A percentile compares a stretch with the other conserved stretches of the same genome.
Conservation (phyloP, 2,329 filamentous ascomycete species). For the Microcera coccophila region DNA sequence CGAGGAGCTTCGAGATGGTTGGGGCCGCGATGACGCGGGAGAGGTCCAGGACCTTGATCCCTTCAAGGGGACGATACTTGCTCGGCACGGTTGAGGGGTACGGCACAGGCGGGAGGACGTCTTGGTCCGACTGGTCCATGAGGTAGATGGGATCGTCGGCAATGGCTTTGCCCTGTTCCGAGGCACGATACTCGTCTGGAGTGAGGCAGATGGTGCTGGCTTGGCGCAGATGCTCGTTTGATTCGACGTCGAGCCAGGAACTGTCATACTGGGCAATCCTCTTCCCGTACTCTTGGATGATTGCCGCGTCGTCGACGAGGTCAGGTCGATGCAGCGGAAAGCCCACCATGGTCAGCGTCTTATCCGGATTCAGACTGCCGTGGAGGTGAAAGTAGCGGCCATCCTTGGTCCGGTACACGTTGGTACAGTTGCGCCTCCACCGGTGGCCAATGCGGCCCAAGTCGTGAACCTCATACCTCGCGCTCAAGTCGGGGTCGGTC, state of each 20-base stretch:
- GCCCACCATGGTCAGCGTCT: constrained; percentile 29
- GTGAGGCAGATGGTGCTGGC: constrained; percentile 29
- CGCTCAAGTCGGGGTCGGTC: too few species aligned
- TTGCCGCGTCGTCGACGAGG: constrained; percentile 25
- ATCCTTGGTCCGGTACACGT: constrained; percentile 31
- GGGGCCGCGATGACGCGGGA: constrained; percentile 33
- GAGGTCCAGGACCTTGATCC: constrained; percentile 31
- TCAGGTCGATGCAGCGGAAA: constrained; percentile 18
- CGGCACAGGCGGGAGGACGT: constrained; percentile 21
- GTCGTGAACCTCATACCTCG: too few species aligned
- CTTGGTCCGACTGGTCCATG: not conserved
- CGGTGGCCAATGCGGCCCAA: too few species aligned
- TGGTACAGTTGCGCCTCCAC: constrained; percentile 23
- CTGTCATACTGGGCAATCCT: constrained; percentile 23
- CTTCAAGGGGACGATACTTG: constrained; percentile 25
- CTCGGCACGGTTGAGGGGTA: constrained; percentile 7
- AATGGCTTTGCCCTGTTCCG: constrained; percentile 6
- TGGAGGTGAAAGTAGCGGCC: constrained; percentile 33
- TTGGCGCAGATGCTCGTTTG: constrained; percentile 31
- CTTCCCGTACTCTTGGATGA: constrained; percentile 9
- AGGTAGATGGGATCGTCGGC: not conserved
- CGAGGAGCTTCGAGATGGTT: constrained; percentile 30
- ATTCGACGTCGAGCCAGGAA: constrained; percentile 26
- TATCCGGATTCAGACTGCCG: constrained; percentile 29
- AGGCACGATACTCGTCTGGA: constrained; percentile 28